Percentiles rank a stretch among this genome's conserved stretches.
phyloP scores from a whole-genome alignment of 208 protist genomes.

The Crithidia mellificae region DNA sequence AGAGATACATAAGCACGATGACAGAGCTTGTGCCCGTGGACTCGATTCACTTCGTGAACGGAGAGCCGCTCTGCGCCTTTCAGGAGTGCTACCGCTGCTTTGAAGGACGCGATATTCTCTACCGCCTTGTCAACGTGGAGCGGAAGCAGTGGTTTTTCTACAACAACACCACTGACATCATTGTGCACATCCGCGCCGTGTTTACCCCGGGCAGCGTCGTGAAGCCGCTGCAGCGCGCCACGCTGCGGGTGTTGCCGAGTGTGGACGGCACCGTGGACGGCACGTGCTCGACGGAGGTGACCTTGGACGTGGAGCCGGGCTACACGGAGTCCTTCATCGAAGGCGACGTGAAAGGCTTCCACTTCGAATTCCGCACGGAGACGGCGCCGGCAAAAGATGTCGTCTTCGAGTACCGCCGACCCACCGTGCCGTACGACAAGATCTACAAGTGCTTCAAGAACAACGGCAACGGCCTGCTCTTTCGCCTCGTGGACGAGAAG shows the following conservation, averaged over 20 bases:
- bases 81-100: slow-evolving; percentile 71
- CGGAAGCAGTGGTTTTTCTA: slow-evolving; percentile 68
- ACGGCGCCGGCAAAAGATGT: slow-evolving; percentile 48
- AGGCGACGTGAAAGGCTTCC: slow-evolving; percentile 49
- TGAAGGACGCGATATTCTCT: slow-evolving; percentile 62
- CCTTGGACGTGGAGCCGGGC: slow-evolving; percentile 71
- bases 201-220: slow-evolving; percentile 43
- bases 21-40: slow-evolving; percentile 45
- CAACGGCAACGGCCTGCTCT: slow-evolving; percentile 83
- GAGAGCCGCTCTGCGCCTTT: slow-evolving; percentile 41
- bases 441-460: slow-evolving; percentile 80
- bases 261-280: slow-evolving; percentile 18
- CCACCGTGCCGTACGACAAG: slow-evolving; percentile 51
- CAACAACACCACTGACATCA: slow-evolving; percentile 69
- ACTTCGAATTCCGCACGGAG: slow-evolving; percentile 64
- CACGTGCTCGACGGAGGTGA: slow-evolving; percentile 48
- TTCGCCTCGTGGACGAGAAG: slow-evolving; percentile 78
- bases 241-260: slow-evolving; percentile 15
- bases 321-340: slow-evolving; percentile 81
- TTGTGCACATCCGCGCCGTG: slow-evolving; percentile 37
- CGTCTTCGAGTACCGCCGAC: slow-evolving; percentile 69
- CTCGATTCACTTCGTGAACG: slow-evolving; percentile 32
- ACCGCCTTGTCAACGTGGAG: slow-evolving; percentile 58
- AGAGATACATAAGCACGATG: slow-evolving; percentile 18
- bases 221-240: slow-evolving; percentile 44